Conservation (phyloP, 352 stramenopile genomes). For the Phytophthora agathidicida region DNA sequence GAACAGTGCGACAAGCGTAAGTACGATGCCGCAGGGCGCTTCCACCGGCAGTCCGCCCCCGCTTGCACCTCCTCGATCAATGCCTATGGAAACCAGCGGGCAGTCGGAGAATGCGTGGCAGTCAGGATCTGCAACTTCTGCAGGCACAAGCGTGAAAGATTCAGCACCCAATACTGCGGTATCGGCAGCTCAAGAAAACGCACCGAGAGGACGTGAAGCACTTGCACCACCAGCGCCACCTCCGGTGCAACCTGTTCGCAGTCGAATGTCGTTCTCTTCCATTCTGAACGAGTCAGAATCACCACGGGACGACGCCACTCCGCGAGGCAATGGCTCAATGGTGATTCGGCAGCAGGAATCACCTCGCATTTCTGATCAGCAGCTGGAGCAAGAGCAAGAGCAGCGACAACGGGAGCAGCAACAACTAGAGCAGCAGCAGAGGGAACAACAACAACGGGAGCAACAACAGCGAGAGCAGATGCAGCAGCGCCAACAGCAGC, state of each 20-base stretch:
- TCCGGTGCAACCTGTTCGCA: conserved; percentile 41
- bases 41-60: conserved; percentile 25
- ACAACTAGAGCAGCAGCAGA: conserved; percentile 6
- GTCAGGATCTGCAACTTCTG: conserved; percentile 8
- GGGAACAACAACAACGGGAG: conserved; percentile 9
- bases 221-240: conserved; percentile 23
- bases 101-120: conserved; percentile 29
- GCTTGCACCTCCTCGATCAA: conserved; percentile 26
- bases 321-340: conserved; percentile 41
- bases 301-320: conserved; percentile 53
- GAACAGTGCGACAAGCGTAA: conserved; percentile 30
- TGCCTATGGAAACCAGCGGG: conserved; percentile 34
- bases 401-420: conserved; percentile 7
- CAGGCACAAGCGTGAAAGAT: conserved; percentile 11
- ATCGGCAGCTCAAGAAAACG: not conserved
- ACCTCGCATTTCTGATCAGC: conserved; percentile 29
- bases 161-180: not conserved
- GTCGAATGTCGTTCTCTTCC: conserved; percentile 90
- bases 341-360: conserved; percentile 50
- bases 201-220: conserved; percentile 17
- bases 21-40: conserved; percentile 11
- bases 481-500: conserved; percentile 29
- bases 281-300: conserved; percentile 89
- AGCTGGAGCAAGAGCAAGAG: conserved; percentile 16
- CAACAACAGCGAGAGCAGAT: conserved; percentile 19